Evolutionary conservation across 169 alveolate genomes (phyloP).

Genomic region (Cryptosporidium baileyi): DNA sequence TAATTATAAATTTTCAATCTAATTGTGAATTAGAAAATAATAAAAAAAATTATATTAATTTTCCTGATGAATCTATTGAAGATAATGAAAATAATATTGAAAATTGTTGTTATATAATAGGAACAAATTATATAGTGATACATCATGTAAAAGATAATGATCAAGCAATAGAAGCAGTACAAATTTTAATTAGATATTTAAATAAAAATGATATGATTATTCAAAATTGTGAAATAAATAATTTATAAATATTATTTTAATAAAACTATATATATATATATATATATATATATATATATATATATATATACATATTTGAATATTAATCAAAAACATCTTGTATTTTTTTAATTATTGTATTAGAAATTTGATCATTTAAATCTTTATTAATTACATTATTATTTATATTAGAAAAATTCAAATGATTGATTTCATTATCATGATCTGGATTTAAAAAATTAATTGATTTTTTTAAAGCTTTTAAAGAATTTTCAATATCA

Average conservation of each 20-base stretch:
- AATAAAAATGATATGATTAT: constrained; percentile 8
- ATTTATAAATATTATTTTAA: too few species aligned
- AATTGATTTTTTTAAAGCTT: neutral
- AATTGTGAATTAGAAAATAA: neutral
- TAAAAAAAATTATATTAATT: neutral
- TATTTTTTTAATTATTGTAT: neutral
- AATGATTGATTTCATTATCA: neutral
- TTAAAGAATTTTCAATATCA: constrained; percentile 16
- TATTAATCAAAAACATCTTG: neutral
- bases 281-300: too few species aligned
- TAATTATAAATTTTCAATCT: constrained; percentile 18
- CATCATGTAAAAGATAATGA: constrained; percentile 3
- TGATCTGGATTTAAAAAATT: neutral
- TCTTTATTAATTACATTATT: too few species aligned
- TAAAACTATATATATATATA: too few species aligned
- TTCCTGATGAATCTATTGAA: constrained; percentile 41
- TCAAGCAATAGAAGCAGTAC: constrained; percentile 18
- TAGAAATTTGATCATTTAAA: neutral
- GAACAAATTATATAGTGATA: constrained; percentile 1
- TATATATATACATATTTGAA: too few species aligned
- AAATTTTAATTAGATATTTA: constrained; percentile 19
- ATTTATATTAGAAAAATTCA: neutral
- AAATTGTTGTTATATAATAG: constrained; percentile 30
- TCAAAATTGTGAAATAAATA: too few species aligned
- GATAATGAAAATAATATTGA: neutral